Conservation (phyloP, 2,329 filamentous ascomycete genomes). For the Apiospora arundinis region DNA sequence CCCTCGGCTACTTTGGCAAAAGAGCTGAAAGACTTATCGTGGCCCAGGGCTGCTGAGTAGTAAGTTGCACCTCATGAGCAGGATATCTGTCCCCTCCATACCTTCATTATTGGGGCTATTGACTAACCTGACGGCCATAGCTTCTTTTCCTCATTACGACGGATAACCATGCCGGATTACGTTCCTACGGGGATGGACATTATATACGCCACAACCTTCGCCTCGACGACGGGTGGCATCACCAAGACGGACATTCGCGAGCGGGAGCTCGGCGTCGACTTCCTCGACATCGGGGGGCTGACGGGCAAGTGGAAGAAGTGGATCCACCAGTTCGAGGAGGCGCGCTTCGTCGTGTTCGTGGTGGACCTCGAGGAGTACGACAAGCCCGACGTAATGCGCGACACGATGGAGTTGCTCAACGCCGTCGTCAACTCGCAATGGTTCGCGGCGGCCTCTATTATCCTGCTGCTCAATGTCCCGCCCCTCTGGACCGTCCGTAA, state of each 20-base stretch:
- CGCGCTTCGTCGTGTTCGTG: slow-evolving; percentile 20
- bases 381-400: slow-evolving; percentile 18
- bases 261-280: slow-evolving; percentile 15
- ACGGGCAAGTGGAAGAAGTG: slow-evolving; percentile 22
- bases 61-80: background rate
- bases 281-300: slow-evolving; percentile 22
- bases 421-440: slow-evolving; percentile 22
- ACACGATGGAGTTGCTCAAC: slow-evolving; percentile 12
- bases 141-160: slow-evolving; percentile 19
- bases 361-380: slow-evolving; percentile 23
- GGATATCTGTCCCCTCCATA: too few species aligned
- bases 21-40: background rate
- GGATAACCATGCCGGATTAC: slow-evolving; percentile 20
- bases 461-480: slow-evolving; percentile 16
- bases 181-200: slow-evolving; percentile 22
- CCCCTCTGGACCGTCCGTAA: slow-evolving; percentile 1
- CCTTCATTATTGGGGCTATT: too few species aligned
- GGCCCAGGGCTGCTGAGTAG: slow-evolving; percentile 22
- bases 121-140: background rate
- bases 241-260: slow-evolving; percentile 15
- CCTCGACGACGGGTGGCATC: slow-evolving; percentile 1
- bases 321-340: slow-evolving; percentile 24
- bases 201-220: slow-evolving; percentile 17
- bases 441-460: slow-evolving; percentile 21
- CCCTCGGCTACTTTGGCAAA: background rate